Evolutionary conservation across 176 grass and related monocot genomes (phyloP).

Genomic region (Rhynchospora tenuis): DNA sequence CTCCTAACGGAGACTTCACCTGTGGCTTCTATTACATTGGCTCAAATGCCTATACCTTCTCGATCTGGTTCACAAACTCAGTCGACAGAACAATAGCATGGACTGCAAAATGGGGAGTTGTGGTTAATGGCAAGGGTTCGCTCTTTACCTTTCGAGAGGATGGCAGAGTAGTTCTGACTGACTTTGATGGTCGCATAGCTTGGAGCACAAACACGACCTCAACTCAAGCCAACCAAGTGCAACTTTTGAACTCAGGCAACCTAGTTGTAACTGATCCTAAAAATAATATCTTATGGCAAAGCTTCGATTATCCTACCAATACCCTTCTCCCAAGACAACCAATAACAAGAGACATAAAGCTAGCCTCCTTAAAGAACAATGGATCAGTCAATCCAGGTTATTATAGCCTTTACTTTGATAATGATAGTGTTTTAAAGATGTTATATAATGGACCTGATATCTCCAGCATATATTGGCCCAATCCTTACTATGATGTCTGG

Average conservation of each 20-base stretch:
- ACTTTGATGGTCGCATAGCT: constrained; percentile 5
- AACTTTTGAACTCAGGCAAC: constrained; percentile 36
- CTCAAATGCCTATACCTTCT: constrained; percentile 38
- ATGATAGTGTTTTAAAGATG: constrained; percentile 17
- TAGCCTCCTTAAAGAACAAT: constrained; percentile 18
- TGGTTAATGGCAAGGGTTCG: constrained; percentile 29
- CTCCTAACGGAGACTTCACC: constrained; percentile 30
- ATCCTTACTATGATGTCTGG: constrained; percentile 13
- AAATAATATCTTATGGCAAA: constrained; percentile 33
- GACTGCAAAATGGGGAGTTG: constrained; percentile 26
- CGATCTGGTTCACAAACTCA: constrained; percentile 36
- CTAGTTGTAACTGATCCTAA: constrained; percentile 26
- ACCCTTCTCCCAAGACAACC: constrained; percentile 43
- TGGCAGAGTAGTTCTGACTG: constrained; percentile 22
- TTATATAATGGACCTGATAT: constrained; percentile 20
- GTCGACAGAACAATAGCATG: constrained; percentile 30
- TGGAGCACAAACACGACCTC: constrained; percentile 26
- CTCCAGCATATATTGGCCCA: constrained; percentile 43
- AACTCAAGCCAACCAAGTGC: not conserved
- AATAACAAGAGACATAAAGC: constrained; percentile 28
- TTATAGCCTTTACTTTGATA: constrained; percentile 37
- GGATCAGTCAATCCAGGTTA: constrained; percentile 10
- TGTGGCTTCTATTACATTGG: constrained; percentile 39
- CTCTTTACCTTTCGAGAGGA: constrained; percentile 25
- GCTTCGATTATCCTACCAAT: constrained; percentile 50